Conservation (phyloP, 2,329 filamentous ascomycete genomes). For the Ascocoryne sarcoides region DNA sequence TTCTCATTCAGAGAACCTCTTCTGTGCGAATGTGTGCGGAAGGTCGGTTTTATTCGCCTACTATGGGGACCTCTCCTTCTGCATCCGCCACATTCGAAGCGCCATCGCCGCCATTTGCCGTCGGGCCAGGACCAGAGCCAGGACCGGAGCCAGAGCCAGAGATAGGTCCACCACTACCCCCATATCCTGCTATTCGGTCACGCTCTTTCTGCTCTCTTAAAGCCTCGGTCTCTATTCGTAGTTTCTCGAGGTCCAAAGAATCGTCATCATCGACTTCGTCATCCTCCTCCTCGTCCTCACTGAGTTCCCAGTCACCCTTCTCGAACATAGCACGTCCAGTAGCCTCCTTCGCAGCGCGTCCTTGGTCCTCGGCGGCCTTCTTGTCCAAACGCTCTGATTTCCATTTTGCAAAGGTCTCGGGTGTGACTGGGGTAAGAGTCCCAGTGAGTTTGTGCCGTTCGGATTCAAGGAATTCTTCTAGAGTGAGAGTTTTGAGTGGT, state of each 20-base stretch:
- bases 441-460: conserved; percentile 94
- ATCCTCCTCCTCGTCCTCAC: conserved; percentile 44
- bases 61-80: no score
- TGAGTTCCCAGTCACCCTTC: conserved; percentile 80
- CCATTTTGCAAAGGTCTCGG: conserved; percentile 91
- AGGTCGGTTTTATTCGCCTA: no score
- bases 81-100: no score
- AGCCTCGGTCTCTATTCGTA: conserved; percentile 78
- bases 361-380: conserved; percentile 90
- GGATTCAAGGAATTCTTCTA: conserved; percentile 95
- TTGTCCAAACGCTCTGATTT: conserved; percentile 91
- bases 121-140: no score
- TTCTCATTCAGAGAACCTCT: no score
- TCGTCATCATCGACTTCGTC: conserved; percentile 40
- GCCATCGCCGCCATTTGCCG: no score
- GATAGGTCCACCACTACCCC: no score
- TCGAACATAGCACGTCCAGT: conserved; percentile 94
- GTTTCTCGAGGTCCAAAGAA: conserved; percentile 70
- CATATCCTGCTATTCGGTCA: conserved; percentile 43
- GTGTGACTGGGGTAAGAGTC: conserved; percentile 84
- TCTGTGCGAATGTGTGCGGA: no score
- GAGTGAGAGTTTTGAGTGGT: conserved; percentile 83
- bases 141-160: no score
- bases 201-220: conserved; percentile 68
- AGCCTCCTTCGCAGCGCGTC: conserved; percentile 84